Evolutionary conservation across 768 basidiomycete genomes (phyloP).

Genomic region (Mycena rebaudengoi): DNA sequence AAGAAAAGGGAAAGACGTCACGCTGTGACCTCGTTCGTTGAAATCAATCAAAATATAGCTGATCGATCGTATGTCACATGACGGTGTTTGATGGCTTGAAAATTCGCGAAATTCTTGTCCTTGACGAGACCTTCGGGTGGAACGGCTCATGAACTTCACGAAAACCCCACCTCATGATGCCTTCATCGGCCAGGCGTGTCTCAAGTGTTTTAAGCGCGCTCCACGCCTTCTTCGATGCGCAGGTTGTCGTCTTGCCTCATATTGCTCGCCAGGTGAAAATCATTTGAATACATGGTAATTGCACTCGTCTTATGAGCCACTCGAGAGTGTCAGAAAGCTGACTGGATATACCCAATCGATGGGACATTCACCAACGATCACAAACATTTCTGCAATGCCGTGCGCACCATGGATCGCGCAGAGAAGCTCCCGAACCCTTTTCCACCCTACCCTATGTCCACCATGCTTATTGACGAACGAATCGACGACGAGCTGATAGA

Average conservation of each 20-base stretch:
- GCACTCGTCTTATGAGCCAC: not conserved
- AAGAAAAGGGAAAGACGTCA: no score
- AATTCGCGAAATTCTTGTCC: no score
- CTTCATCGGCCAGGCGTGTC: conserved; percentile 5
- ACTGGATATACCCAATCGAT: conserved; percentile 7
- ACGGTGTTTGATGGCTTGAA: no score
- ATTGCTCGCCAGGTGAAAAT: not conserved
- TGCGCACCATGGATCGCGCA: not conserved
- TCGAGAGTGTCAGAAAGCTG: conserved; percentile 5
- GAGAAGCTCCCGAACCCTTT: conserved; percentile 1
- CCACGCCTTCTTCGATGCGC: not conserved
- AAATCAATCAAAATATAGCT: no score
- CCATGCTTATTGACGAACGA: not conserved
- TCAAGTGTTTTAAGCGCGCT: not conserved
- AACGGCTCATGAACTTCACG: conserved; percentile 3
- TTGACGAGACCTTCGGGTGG: no score
- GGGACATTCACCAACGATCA: conserved; percentile 2
- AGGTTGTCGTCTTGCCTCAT: not conserved
- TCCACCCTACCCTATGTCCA: not conserved
- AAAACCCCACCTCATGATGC: conserved; percentile 12
- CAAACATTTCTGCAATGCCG: not conserved
- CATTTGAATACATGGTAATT: not conserved
- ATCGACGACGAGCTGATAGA: not conserved
- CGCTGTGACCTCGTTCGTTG: no score
- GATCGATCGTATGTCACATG: no score